These are phyloP conservation scores for Suhomyces taliae DNA, from an alignment of 1,139 yeast species.

Conservation along the genomic window DNA sequence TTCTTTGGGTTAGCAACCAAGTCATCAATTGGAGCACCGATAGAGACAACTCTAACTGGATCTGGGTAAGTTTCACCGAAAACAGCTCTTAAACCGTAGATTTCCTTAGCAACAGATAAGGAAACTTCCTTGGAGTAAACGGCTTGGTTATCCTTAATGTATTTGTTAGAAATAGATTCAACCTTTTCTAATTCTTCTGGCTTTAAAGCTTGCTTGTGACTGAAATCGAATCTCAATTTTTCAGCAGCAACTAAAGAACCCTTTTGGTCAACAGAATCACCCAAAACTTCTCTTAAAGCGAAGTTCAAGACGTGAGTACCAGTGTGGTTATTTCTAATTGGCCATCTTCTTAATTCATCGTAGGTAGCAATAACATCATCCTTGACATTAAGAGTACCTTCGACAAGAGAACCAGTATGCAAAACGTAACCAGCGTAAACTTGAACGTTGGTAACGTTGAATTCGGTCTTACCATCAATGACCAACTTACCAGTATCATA, in stretches of 20 bases:
- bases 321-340: slow-evolving; percentile 95
- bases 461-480: slow-evolving; percentile 83
- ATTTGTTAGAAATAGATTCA: slow-evolving; percentile 70
- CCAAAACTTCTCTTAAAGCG: slow-evolving; percentile 83
- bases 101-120: slow-evolving; percentile 67
- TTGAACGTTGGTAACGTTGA: slow-evolving; percentile 89
- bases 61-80: slow-evolving; percentile 99
- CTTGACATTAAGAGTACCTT: slow-evolving; percentile 68
- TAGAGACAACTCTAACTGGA: slow-evolving; percentile 96
- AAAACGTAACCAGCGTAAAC: slow-evolving; percentile 90
- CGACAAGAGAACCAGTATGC: slow-evolving; percentile 84
- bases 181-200: slow-evolving; percentile 70
- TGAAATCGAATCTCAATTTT: slow-evolving; percentile 92
- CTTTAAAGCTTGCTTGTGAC: slow-evolving; percentile 80
- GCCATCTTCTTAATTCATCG: slow-evolving; percentile 94
- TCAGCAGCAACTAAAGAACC: slow-evolving; percentile 97
- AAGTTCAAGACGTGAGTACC: slow-evolving; percentile 94
- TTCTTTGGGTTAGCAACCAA: slow-evolving; percentile 68
- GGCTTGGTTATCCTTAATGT: slow-evolving; percentile 65
- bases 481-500: slow-evolving; percentile 91
- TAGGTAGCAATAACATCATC: slow-evolving; percentile 81
- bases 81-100: slow-evolving; percentile 90
- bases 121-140: slow-evolving; percentile 86
- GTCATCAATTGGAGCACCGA: slow-evolving; percentile 88
- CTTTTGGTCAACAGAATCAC: slow-evolving; percentile 88